Conservation (phyloP, 768 basidiomycete species). For the Pilatotrama ljubarskyi region DNA sequence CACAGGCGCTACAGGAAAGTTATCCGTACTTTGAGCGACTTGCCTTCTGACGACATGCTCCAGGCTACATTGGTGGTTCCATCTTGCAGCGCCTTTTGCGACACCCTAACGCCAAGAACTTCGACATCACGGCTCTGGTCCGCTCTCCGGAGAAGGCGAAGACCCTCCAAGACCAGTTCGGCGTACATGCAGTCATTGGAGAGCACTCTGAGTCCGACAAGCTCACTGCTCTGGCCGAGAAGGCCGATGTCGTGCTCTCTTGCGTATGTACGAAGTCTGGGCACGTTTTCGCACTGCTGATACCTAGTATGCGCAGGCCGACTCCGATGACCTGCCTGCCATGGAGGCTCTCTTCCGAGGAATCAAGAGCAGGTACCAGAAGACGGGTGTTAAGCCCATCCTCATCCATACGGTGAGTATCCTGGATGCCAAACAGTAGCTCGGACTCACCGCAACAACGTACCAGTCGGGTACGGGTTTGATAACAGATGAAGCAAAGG, state of each 20-base stretch:
- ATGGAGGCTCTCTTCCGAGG: constrained; percentile 51
- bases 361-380: constrained; percentile 45
- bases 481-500: too few species aligned
- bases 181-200: constrained; percentile 25
- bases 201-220: constrained; percentile 35
- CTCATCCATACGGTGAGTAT: constrained; percentile 62
- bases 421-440: background rate
- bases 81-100: constrained; percentile 48
- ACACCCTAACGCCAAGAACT: constrained; percentile 43
- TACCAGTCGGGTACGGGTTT: too few species aligned
- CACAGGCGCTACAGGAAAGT: constrained; percentile 45
- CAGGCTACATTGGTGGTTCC: constrained; percentile 42
- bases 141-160: constrained; percentile 41
- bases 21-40: too few species aligned
- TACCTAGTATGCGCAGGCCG: constrained; percentile 33
- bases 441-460: too few species aligned
- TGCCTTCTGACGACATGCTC: too few species aligned
- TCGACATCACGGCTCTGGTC: constrained; percentile 49
- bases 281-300: background rate
- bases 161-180: constrained; percentile 24
- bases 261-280: background rate
- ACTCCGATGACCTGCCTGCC: constrained; percentile 46
- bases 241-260: constrained; percentile 40
- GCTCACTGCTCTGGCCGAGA: constrained; percentile 39
- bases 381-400: constrained; percentile 45